Evolutionary conservation across 177 flowering plant species (phyloP).

Genomic region (Vitis hybrid): DNA sequence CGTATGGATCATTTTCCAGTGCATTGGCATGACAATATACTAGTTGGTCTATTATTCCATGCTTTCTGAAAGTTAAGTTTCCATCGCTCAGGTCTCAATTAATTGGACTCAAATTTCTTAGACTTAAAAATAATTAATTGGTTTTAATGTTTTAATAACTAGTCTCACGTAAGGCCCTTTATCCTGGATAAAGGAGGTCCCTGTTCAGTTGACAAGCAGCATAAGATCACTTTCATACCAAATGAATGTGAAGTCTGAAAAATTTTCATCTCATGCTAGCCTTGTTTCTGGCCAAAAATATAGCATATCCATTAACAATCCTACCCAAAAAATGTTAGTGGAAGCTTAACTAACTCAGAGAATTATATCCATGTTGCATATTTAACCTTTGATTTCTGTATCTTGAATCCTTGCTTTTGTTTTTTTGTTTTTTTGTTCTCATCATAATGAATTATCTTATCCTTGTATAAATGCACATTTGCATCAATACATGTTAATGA

Average conservation of each 20-base stretch:
- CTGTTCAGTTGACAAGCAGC: not conserved
- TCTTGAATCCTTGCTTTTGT: not conserved
- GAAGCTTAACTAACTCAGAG: not conserved
- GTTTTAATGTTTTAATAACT: not conserved
- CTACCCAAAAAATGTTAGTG: not conserved
- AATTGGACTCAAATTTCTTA: not conserved
- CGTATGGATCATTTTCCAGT: not conserved
- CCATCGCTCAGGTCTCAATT: not conserved
- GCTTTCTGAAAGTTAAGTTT: not conserved
- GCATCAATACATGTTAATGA: not conserved
- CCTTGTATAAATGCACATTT: not conserved
- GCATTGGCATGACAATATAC: not conserved
- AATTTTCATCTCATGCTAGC: too few relatives aligned
- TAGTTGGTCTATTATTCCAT: too few relatives aligned
- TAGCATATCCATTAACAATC: not conserved
- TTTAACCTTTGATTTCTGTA: not conserved
- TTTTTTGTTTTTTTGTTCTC: not conserved
- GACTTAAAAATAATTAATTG: not conserved
- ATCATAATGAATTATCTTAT: not conserved
- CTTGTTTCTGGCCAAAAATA: too few relatives aligned
- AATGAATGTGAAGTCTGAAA: too few relatives aligned
- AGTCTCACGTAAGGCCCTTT: not conserved
- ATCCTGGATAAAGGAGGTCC: not conserved
- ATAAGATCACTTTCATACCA: not conserved
- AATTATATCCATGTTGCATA: not conserved